Percentiles rank a stretch among this genome's conserved stretches.
Evolutionary conservation across 164 flowering plant genomes (phyloP).

Genomic region (Stephania cephalantha): DNA sequence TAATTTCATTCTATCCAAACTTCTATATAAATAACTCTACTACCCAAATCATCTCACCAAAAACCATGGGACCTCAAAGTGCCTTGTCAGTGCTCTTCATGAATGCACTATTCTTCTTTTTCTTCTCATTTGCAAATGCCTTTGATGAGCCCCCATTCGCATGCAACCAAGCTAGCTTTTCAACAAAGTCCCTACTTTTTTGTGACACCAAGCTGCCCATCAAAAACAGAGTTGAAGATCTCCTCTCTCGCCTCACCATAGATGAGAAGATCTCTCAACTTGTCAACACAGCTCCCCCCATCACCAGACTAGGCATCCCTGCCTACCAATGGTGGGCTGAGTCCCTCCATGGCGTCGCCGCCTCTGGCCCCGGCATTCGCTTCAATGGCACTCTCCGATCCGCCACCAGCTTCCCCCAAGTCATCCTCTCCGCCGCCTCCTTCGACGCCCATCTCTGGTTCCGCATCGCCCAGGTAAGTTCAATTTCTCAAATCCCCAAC

Average conservation of each 20-base stretch:
- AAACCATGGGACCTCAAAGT: neutral
- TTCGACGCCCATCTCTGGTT: constrained; percentile 69
- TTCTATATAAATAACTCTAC: neutral
- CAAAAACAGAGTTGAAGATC: constrained; percentile 42
- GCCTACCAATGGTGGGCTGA: constrained; percentile 91
- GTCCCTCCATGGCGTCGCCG: constrained; percentile 62
- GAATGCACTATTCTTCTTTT: neutral
- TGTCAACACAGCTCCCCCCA: constrained; percentile 53
- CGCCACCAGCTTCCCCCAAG: constrained; percentile 90
- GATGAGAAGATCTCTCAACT: constrained; percentile 85
- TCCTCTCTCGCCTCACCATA: constrained; percentile 66
- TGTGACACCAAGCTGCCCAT: constrained; percentile 53
- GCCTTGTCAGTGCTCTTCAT: neutral
- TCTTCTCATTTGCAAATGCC: constrained; percentile 17
- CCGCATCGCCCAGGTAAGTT: constrained; percentile 60
- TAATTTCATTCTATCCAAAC: neutral
- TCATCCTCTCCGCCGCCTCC: constrained; percentile 75
- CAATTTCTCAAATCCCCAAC: neutral
- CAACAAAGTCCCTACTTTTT: constrained; percentile 41
- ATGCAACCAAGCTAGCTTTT: constrained; percentile 47
- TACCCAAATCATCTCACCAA: neutral
- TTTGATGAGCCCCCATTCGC: constrained; percentile 45
- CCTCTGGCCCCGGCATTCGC: constrained; percentile 36
- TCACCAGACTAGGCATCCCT: constrained; percentile 78
- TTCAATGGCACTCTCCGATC: constrained; percentile 43